A percentile compares a stretch with the other conserved stretches of the same genome.
Evolutionary conservation across 2,329 filamentous ascomycete genomes (phyloP).

Genomic region (Penicillium vulpinum): DNA sequence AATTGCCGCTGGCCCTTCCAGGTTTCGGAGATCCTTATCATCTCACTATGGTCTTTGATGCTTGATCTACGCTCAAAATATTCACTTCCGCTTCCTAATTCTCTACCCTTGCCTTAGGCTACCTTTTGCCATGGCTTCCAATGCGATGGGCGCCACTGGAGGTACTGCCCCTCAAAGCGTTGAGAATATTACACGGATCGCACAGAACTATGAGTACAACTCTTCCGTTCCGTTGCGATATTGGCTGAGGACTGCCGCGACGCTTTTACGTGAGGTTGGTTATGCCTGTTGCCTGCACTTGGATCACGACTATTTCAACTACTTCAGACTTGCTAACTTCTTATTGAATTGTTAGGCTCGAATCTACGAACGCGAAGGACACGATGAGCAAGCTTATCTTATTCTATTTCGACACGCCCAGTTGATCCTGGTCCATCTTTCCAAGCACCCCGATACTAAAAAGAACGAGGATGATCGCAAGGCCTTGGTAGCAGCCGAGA

Average conservation of each 20-base stretch:
- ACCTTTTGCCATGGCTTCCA: constrained; percentile 26
- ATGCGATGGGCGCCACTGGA: constrained; percentile 32
- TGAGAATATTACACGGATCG: constrained; percentile 73
- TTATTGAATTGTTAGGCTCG: constrained; percentile 59
- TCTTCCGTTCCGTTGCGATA: constrained; percentile 71
- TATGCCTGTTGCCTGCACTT: background rate
- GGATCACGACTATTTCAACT: background rate
- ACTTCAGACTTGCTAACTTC: background rate
- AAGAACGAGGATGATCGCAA: constrained; percentile 61
- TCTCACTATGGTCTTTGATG: constrained; percentile 18
- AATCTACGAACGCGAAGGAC: constrained; percentile 81
- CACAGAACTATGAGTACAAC: constrained; percentile 80
- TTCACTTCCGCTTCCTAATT: background rate
- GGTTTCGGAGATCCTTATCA: constrained; percentile 13
- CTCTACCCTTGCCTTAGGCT: background rate
- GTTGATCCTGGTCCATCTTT: constrained; percentile 75
- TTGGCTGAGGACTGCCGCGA: constrained; percentile 79
- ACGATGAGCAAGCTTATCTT: constrained; percentile 84
- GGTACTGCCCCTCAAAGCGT: constrained; percentile 64
- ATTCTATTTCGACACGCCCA: constrained; percentile 86
- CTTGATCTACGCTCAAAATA: background rate
- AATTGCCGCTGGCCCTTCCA: constrained; percentile 18
- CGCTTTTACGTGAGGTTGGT: constrained; percentile 75
- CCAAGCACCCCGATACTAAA: constrained; percentile 69
- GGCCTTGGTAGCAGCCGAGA: constrained; percentile 58